Evolutionary conservation across 345 rosid genomes (phyloP).

Genomic region (Eucalyptus tenuipes): DNA sequence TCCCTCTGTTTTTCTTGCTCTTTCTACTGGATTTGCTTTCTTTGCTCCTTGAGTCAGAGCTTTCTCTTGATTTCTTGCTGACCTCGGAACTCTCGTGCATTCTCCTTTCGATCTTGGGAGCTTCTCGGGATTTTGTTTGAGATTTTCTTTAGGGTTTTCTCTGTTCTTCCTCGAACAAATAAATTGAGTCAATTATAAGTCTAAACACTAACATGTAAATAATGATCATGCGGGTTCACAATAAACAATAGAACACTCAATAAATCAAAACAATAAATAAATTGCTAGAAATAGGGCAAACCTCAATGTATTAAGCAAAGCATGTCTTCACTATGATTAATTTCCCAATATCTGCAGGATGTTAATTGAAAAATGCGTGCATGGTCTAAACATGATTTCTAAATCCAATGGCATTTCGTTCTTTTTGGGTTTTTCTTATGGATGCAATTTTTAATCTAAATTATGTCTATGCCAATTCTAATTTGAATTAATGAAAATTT

Average conservation of each 20-base stretch:
- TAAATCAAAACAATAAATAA: not conserved
- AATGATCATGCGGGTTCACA: not conserved
- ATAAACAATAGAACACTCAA: not conserved
- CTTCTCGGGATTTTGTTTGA: not conserved
- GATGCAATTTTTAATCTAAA: not conserved
- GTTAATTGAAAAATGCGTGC: not conserved
- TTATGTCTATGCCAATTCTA: not conserved
- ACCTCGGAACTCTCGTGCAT: not conserved
- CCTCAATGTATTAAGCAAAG: not conserved
- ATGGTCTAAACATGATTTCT: not conserved
- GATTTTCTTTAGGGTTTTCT: not conserved
- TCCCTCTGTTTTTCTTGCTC: not conserved
- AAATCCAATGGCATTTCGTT: not conserved
- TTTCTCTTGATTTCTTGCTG: not conserved
- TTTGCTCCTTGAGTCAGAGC: not conserved
- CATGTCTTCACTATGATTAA: not conserved
- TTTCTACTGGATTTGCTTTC: not conserved
- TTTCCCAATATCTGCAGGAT: not conserved
- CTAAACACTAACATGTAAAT: not conserved
- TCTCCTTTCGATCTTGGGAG: not conserved
- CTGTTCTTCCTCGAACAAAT: not conserved
- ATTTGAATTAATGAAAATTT: not conserved
- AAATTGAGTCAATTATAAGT: not conserved
- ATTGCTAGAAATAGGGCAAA: not conserved
- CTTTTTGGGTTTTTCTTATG: not conserved